phyloP scores from a whole-genome alignment of 179 eudicot species.

The Dionaea muscipula region DNA sequence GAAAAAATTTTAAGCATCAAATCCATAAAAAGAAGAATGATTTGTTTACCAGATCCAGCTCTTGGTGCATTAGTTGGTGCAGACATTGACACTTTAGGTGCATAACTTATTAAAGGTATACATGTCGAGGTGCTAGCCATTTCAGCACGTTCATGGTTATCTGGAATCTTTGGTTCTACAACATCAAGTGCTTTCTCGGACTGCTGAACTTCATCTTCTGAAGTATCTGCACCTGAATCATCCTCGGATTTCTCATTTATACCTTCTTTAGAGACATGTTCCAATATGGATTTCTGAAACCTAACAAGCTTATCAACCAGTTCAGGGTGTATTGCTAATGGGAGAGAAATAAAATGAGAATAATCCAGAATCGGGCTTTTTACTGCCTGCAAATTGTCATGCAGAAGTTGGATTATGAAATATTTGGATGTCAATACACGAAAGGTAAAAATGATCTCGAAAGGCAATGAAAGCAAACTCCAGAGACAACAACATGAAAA shows the following conservation, averaged over 20 bases:
- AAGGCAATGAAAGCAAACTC: no score
- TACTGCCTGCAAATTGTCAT: slow-evolving; percentile 55
- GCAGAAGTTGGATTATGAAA: slow-evolving; percentile 4
- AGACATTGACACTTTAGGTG: slow-evolving; percentile 20
- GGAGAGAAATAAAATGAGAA: slow-evolving; percentile 89
- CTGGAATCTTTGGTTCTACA: slow-evolving; percentile 27
- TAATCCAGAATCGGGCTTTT: slow-evolving; percentile 48
- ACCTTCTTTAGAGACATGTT: slow-evolving; percentile 19
- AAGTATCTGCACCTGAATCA: slow-evolving; percentile 23
- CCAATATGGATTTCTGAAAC: slow-evolving; percentile 57
- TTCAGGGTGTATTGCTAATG: slow-evolving; percentile 70
- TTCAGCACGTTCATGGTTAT: slow-evolving; percentile 22
- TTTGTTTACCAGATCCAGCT: slow-evolving; percentile 34
- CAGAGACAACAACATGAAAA: no score
- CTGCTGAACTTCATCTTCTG: slow-evolving; percentile 26
- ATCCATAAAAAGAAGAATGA: slow-evolving; percentile 7
- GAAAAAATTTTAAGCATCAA: background rate
- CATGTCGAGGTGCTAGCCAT: slow-evolving; percentile 25
- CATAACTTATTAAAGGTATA: slow-evolving; percentile 42
- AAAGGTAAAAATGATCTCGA: background rate
- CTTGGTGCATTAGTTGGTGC: slow-evolving; percentile 17
- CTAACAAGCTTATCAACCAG: slow-evolving; percentile 59
- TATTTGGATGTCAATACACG: background rate
- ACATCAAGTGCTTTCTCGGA: slow-evolving; percentile 18
- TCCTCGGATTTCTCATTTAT: slow-evolving; percentile 20